A percentile compares a stretch with the other conserved stretches of the same genome.
phyloP scores from a whole-genome alignment of 2,329 filamentous ascomycete genomes.

The Aureobasidium sp. region DNA sequence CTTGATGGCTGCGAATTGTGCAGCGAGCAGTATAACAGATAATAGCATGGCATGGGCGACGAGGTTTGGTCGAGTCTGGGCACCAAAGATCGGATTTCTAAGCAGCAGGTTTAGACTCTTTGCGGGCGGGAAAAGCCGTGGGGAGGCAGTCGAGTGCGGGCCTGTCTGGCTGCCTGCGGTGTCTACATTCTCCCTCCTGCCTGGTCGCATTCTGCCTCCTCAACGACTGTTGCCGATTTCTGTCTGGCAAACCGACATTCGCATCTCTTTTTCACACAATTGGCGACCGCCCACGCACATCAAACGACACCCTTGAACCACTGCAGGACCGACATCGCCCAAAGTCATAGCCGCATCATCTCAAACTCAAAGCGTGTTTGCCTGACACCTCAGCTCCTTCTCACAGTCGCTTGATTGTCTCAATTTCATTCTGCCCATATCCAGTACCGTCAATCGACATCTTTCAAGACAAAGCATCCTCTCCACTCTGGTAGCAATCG shows the following conservation, averaged over 20 bases:
- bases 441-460: not conserved
- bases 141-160: not conserved
- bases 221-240: not conserved
- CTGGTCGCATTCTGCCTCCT: conserved; percentile 2
- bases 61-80: not conserved
- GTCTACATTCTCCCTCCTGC: conserved; percentile 12
- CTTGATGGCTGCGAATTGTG: not conserved
- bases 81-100: conserved; percentile 6
- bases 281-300: not conserved
- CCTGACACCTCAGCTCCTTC: not conserved
- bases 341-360: conserved; percentile 12
- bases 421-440: not conserved
- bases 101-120: not conserved
- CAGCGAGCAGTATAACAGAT: not conserved
- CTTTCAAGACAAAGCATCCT: not conserved
- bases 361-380: conserved; percentile 1
- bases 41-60: not conserved
- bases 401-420: not conserved
- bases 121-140: not conserved
- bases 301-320: not conserved
- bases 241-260: not conserved
- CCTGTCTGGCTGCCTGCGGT: conserved; percentile 11
- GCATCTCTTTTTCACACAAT: not conserved
- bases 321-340: not conserved
- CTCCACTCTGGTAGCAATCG: conserved; percentile 5